These are phyloP conservation scores for Fusarium camptoceras DNA, from an alignment of 2,329 filamentous ascomycete species.

Conservation along the genomic window DNA sequence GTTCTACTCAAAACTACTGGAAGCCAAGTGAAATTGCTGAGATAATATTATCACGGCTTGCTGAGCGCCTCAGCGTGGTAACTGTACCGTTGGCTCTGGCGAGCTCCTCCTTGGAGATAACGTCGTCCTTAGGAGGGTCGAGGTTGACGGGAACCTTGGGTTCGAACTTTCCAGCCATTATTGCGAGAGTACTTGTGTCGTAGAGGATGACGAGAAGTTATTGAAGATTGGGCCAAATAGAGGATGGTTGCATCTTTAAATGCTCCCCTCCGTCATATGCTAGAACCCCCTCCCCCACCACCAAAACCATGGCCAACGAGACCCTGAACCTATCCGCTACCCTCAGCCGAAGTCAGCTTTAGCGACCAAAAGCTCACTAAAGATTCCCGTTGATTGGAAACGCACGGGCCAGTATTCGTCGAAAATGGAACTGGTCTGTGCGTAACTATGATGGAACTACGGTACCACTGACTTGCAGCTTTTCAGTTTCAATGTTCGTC, in stretches of 20 bases:
- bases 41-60: background rate
- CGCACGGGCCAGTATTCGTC: constrained; percentile 37
- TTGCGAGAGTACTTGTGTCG: background rate
- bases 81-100: constrained; percentile 83
- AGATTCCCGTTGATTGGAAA: constrained; percentile 27
- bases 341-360: constrained; percentile 24
- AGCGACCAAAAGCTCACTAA: constrained; percentile 12
- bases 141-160: constrained; percentile 82
- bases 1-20: background rate
- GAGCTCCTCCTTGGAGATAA: constrained; percentile 83
- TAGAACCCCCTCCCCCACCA: constrained; percentile 18
- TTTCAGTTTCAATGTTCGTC: constrained; percentile 25
- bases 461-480: constrained; percentile 21
- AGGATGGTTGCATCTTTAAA: constrained; percentile 14
- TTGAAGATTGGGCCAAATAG: background rate
- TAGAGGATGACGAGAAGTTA: background rate
- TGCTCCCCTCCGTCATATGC: constrained; percentile 42
- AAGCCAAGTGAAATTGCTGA: background rate
- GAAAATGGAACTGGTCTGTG: constrained; percentile 39
- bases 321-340: constrained; percentile 17
- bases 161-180: constrained; percentile 76
- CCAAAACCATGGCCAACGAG: constrained; percentile 25
- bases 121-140: constrained; percentile 86
- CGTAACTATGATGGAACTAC: constrained; percentile 29
- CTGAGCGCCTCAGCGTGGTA: background rate